Evolutionary conservation across 1,139 yeast genomes (phyloP).

Genomic region (Sugiyamaella castrensis): DNA sequence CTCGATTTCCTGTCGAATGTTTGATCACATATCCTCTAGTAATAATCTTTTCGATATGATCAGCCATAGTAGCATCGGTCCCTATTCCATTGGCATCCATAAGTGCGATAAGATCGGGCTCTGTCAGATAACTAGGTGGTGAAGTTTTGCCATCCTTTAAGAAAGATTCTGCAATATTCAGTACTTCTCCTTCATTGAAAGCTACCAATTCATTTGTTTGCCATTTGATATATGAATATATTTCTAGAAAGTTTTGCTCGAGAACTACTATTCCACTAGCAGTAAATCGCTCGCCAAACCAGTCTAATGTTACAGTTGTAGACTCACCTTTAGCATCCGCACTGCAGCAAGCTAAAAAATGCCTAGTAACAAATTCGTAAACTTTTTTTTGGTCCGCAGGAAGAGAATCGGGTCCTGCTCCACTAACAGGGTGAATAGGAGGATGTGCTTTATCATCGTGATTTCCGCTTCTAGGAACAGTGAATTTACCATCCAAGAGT

Average conservation of each 20-base stretch:
- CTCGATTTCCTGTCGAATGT: conserved; percentile 13
- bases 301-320: conserved; percentile 60
- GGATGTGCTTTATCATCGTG: conserved; percentile 98
- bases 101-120: conserved; percentile 82
- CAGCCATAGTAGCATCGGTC: conserved; percentile 98
- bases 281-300: conserved; percentile 74
- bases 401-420: conserved; percentile 29
- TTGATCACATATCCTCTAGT: conserved; percentile 65
- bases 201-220: conserved; percentile 63
- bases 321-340: conserved; percentile 79
- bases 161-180: conserved; percentile 53
- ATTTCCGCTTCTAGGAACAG: conserved; percentile 70
- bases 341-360: conserved; percentile 90
- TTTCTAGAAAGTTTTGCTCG: conserved; percentile 73
- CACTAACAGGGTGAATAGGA: conserved; percentile 84
- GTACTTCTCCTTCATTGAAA: conserved; percentile 54
- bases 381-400: conserved; percentile 57
- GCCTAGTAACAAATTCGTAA: conserved; percentile 81
- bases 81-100: conserved; percentile 99
- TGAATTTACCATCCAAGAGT: conserved; percentile 42
- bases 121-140: conserved; percentile 83
- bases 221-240: conserved; percentile 82
- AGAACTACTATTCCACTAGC: conserved; percentile 70
- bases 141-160: conserved; percentile 73
- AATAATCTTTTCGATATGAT: conserved; percentile 82